phyloP scores from a whole-genome alignment of 768 basidiomycete genomes.

The Tricholoma matsutake region DNA sequence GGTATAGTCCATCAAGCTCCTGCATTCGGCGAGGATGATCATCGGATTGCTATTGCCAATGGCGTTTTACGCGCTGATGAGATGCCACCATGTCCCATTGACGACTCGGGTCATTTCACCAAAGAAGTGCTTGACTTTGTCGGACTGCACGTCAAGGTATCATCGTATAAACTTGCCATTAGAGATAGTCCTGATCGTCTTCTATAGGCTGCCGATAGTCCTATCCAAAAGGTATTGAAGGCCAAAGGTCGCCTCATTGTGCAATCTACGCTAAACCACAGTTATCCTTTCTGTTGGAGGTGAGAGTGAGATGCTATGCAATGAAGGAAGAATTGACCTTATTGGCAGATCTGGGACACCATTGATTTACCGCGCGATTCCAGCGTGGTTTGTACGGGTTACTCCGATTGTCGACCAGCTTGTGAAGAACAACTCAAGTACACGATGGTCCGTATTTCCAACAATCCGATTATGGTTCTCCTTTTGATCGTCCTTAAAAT shows the following conservation, averaged over 20 bases:
- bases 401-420: constrained; percentile 82
- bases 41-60: constrained; percentile 84
- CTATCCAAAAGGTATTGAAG: constrained; percentile 89
- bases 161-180: constrained; percentile 9
- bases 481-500: constrained; percentile 2
- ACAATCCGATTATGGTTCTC: not conserved
- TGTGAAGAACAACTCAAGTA: constrained; percentile 85
- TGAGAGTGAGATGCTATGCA: constrained; percentile 23
- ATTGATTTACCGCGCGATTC: constrained; percentile 93
- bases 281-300: constrained; percentile 99
- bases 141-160: constrained; percentile 87
- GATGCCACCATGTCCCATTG: constrained; percentile 94
- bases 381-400: constrained; percentile 94
- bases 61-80: constrained; percentile 84
- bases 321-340: not conserved
- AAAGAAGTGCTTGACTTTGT: constrained; percentile 86
- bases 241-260: constrained; percentile 84
- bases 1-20: constrained; percentile 99
- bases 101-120: constrained; percentile 87
- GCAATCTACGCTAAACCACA: constrained; percentile 83
- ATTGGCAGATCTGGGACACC: constrained; percentile 82
- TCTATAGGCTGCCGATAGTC: constrained; percentile 82
- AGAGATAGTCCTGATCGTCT: not conserved
- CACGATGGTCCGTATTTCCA: constrained; percentile 66
- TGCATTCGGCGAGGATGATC: constrained; percentile 98